Percentiles rank a stretch among this genome's conserved stretches.
These are phyloP conservation scores for Naegleria fowleri DNA, from an alignment of 208 protist genomes.

Conservation along the genomic window DNA sequence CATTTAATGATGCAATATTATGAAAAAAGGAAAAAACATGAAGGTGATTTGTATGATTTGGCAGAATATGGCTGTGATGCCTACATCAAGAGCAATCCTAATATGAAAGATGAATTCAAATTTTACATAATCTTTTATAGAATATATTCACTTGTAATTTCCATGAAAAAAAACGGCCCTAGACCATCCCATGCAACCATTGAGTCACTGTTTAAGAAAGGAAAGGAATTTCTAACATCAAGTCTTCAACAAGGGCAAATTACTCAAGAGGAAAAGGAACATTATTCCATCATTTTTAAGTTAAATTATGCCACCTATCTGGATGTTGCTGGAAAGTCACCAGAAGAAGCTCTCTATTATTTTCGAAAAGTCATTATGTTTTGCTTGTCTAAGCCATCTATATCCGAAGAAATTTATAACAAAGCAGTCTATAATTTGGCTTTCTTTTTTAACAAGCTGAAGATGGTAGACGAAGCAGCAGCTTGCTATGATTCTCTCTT, in stretches of 20 bases:
- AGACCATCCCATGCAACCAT: background rate
- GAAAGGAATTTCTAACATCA: background rate
- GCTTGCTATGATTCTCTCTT: background rate
- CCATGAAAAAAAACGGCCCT: background rate
- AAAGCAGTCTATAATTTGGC: background rate
- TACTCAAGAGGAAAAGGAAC: background rate
- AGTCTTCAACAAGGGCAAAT: background rate
- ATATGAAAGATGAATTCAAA: background rate
- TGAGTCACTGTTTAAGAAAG: background rate
- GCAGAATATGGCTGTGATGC: background rate
- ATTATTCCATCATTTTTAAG: background rate
- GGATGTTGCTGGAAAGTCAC: background rate
- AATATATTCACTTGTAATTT: background rate
- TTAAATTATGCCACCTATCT: background rate
- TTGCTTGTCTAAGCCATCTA: background rate
- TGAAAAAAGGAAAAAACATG: background rate
- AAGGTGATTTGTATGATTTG: background rate
- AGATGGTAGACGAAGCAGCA: background rate
- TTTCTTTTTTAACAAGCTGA: background rate
- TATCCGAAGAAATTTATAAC: background rate
- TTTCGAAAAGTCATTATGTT: background rate
- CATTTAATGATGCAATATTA: background rate
- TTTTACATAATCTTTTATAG: background rate
- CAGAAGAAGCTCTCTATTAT: background rate
- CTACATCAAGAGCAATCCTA: background rate